Base-by-base conservation (phyloP, 352 stramenopile genomes). In the Pythium aristosporum region DNA sequence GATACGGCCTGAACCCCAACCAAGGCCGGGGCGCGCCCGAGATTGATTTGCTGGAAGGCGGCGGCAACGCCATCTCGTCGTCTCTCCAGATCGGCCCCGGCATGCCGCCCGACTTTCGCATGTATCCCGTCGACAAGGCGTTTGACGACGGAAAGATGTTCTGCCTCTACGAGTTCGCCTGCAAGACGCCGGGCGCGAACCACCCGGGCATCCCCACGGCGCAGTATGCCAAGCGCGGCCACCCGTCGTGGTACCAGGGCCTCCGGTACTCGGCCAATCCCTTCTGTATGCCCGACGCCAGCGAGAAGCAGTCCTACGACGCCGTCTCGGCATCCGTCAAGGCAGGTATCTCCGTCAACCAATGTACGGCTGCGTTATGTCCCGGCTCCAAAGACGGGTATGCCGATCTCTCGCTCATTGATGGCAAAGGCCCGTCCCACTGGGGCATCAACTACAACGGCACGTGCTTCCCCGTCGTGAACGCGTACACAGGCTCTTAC, bases 1-100 rank as follows among this genome's bases (percentile, higher is more conserved):
- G 98, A 36, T 96, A 80, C 56, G 94, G 95, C 0, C 63, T 99
- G 66, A 87, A 98, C 77, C 67, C 85, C 0, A 85, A 92, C 47
- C 72, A 88, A 54, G 96, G 95, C 13, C 85, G 96, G 7, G 96
- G 96, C 30, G 91, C 94, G 23, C 96, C 96, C 0, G 96, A 98
- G 69, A 98, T 98, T 66, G 95, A 99, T 79, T 79, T 98, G 18
- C 75, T 99, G 7, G 96, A 97, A 92, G 85, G 90, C 67, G 75
- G 71, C 2, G 81, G 93, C 16, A 73, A 67, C 5, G 77, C 82
- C 8, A 87, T 97, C 56, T 98, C 92, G 32, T 91, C 89, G 47
- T 97, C 93, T 7, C 77, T 97, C 13, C 96, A 99, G 63, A 70
- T 98, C 41, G 77, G 66, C 1, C 87, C 87, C 0, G 89, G 85